These are phyloP conservation scores for Paracamarosporium sp. DNA, from an alignment of 2,329 filamentous ascomycete genomes.

Conservation along the genomic window DNA sequence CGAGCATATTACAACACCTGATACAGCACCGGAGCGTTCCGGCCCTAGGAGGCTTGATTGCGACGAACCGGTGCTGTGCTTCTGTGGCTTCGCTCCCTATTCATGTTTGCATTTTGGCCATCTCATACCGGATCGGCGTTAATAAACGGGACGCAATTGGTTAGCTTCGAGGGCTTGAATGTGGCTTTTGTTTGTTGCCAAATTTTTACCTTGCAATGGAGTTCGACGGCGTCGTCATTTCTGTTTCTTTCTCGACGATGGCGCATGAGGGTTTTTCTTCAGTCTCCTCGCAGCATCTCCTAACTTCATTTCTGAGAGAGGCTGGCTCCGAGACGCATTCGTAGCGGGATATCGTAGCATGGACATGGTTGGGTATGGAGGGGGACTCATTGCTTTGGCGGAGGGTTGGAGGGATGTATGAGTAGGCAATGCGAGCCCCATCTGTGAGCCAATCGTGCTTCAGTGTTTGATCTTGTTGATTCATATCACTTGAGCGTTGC, in stretches of 20 bases:
- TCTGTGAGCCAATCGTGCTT: slow-evolving; percentile 14
- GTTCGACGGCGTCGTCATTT: slow-evolving; percentile 31
- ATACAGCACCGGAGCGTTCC: not conserved
- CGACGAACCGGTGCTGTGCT: not conserved
- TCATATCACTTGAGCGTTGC: slow-evolving; percentile 7
- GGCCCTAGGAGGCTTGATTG: not conserved
- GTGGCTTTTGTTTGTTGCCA: slow-evolving; percentile 21
- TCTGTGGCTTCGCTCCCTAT: slow-evolving; percentile 27
- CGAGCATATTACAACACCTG: slow-evolving; percentile 1
- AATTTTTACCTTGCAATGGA: slow-evolving; percentile 31
- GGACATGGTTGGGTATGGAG: slow-evolving; percentile 31
- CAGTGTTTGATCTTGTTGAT: slow-evolving; percentile 7
- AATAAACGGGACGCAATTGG: slow-evolving; percentile 42
- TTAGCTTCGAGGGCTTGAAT: slow-evolving; percentile 25
- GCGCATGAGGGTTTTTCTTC: slow-evolving; percentile 25
- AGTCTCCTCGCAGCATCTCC: slow-evolving; percentile 24
- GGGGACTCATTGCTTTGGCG: not conserved
- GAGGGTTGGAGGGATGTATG: slow-evolving; percentile 1
- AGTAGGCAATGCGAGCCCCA: slow-evolving; percentile 24
- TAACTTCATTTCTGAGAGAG: slow-evolving; percentile 43
- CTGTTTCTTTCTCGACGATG: slow-evolving; percentile 21
- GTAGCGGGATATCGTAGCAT: slow-evolving; percentile 36
- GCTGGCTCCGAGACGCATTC: slow-evolving; percentile 39
- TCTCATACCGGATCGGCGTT: slow-evolving; percentile 39
- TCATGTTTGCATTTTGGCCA: slow-evolving; percentile 46